Conservation (phyloP, 2,329 filamentous ascomycete species). For the Stagonosporopsis vannaccii region DNA sequence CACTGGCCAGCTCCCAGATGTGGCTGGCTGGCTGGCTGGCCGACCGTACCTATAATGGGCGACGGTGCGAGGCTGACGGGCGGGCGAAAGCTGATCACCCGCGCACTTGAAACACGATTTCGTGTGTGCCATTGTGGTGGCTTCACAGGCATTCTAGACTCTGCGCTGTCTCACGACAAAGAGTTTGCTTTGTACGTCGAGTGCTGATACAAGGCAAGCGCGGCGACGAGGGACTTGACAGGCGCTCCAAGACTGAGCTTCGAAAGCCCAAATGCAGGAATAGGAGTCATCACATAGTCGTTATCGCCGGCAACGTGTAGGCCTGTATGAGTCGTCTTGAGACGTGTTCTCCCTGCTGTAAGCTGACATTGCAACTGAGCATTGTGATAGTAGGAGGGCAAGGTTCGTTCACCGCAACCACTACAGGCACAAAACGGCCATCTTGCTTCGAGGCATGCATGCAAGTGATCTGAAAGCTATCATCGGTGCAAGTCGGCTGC, state of each 20-base stretch:
- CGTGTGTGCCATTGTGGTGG: neutral
- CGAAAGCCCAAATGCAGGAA: neutral
- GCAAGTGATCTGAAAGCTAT: neutral
- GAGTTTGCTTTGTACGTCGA: neutral
- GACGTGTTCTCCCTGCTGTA: neutral
- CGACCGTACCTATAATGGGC: neutral
- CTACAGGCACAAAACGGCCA: neutral
- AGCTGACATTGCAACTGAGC: slow-evolving; percentile 3
- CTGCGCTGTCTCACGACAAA: neutral
- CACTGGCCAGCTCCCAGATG: neutral
- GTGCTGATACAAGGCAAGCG: neutral
- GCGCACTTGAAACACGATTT: neutral
- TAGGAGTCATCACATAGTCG: neutral
- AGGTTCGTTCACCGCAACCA: slow-evolving; percentile 1
- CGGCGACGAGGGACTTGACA: neutral
- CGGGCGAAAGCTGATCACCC: neutral
- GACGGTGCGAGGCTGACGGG: neutral
- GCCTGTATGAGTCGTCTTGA: neutral
- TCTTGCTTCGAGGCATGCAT: neutral
- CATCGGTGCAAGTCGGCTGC: no score
- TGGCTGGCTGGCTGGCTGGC: slow-evolving; percentile 2
- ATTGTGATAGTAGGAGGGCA: neutral
- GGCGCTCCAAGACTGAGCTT: neutral
- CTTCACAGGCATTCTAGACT: neutral
- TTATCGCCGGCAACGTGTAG: neutral